Base-by-base conservation (phyloP, 805 yeast genomes). In the Lachancea lanzarotensis region DNA sequence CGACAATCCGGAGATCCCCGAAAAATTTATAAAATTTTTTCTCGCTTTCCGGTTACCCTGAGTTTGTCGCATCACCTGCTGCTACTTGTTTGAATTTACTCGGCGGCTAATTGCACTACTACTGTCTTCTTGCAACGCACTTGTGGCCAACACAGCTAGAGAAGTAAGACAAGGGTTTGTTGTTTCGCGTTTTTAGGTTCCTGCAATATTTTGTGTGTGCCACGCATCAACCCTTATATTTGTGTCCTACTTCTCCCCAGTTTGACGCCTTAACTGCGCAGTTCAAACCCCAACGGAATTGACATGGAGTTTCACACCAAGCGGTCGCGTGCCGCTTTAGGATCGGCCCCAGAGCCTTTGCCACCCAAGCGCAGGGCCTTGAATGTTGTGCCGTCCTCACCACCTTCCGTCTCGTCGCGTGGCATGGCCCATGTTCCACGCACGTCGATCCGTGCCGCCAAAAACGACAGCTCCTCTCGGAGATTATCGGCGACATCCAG, bases 191-290 rank as follows among this genome's bases (percentile, higher is more conserved):
- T n/a, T n/a, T n/a, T n/a, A n/a, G n/a, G n/a, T n/a, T n/a, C n/a
- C n/a, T n/a, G n/a, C n/a, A n/a, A n/a, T 22, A 8, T 29, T 29
- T 6, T 29, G 31, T 29, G 15, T 29, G 31, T 13, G 15, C 29
- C 11, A 26, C 7, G 11, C 29, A 26, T 7, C 29, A 26, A 26
- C 29, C 29, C 10, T 26, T 11, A 12, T 13, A 6, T 13, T 11
- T 3, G 15, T 13, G 11, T 13, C 11, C 31, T 29, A 4, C 15
- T 13, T 13, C 31, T 29, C 31, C 31, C 15, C 15, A 12, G 31
- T 55, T 55, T 56, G 62, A 57, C 59, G 60, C 60, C 62, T 57
- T 57, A 12, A 52, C 52, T 57, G 62, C 47, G 60, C 60, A 42
- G 57, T 52, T 57, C 62, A 53, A 51, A 52, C 19, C 19, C 10